These are phyloP conservation scores for Penicillium psychrosexuale DNA, from an alignment of 2,329 filamentous ascomycete species.

Conservation along the genomic window DNA sequence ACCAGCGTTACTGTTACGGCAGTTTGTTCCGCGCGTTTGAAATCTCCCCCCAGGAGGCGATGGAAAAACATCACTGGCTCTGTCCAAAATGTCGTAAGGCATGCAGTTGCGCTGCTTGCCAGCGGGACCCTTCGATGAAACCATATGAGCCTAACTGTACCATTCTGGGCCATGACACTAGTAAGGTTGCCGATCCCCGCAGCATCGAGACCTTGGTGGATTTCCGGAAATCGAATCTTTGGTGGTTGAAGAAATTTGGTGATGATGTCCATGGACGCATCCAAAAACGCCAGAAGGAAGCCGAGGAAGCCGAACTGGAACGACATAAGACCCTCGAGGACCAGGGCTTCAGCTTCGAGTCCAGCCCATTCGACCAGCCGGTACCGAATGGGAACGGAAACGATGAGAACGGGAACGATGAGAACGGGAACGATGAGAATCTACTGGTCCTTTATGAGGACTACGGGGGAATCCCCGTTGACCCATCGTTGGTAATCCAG, in stretches of 20 bases:
- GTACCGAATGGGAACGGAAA: not conserved
- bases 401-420: not conserved
- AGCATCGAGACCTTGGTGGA: slow-evolving; percentile 89
- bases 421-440: not conserved
- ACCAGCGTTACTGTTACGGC: slow-evolving; percentile 85
- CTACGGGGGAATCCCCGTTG: slow-evolving; percentile 41
- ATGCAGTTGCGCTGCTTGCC: slow-evolving; percentile 82
- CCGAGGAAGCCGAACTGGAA: slow-evolving; percentile 40
- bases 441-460: not conserved
- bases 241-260: slow-evolving; percentile 68
- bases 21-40: slow-evolving; percentile 88
- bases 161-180: slow-evolving; percentile 85
- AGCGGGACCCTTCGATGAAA: slow-evolving; percentile 62
- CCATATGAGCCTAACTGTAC: slow-evolving; percentile 87
- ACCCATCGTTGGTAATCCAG: slow-evolving; percentile 38
- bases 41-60: slow-evolving; percentile 75
- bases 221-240: slow-evolving; percentile 82
- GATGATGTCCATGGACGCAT: slow-evolving; percentile 47
- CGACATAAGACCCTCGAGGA: slow-evolving; percentile 46
- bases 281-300: slow-evolving; percentile 52
- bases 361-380: slow-evolving; percentile 3
- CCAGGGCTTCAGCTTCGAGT: slow-evolving; percentile 42
- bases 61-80: slow-evolving; percentile 79
- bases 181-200: slow-evolving; percentile 81
- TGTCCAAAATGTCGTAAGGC: slow-evolving; percentile 83